phyloP scores from a whole-genome alignment of 352 stramenopile genomes.

The Thalassiosira hispida region DNA sequence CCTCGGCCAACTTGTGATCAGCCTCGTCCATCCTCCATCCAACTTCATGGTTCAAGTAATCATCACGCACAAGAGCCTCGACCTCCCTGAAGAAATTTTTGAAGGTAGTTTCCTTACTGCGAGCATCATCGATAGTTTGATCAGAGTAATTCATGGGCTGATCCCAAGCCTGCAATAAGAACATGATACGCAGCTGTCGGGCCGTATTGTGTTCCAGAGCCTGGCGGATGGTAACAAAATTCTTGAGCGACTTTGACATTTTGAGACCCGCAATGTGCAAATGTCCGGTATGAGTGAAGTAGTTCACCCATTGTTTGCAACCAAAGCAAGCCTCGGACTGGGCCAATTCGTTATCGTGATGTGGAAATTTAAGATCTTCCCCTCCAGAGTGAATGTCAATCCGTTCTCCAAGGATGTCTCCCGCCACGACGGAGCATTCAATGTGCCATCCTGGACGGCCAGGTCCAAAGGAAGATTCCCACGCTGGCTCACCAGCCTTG shows the following conservation, averaged over 20 bases:
- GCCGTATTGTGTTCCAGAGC: slow-evolving; percentile 81
- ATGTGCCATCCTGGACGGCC: slow-evolving; percentile 98
- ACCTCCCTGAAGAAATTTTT: slow-evolving; percentile 83
- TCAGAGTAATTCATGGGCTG: slow-evolving; percentile 86
- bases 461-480: slow-evolving; percentile 94
- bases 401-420: slow-evolving; percentile 89
- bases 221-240: slow-evolving; percentile 96
- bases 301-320: slow-evolving; percentile 93
- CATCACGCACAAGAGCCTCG: slow-evolving; percentile 72
- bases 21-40: slow-evolving; percentile 65
- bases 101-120: slow-evolving; percentile 81
- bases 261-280: slow-evolving; percentile 99
- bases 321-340: slow-evolving; percentile 87
- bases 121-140: slow-evolving; percentile 82
- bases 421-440: slow-evolving; percentile 96
- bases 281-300: slow-evolving; percentile 98
- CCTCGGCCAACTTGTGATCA: slow-evolving; percentile 63
- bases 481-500: slow-evolving; percentile 92
- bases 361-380: slow-evolving; percentile 97
- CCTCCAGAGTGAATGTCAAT: slow-evolving; percentile 97
- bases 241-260: slow-evolving; percentile 99
- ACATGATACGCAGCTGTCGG: slow-evolving; percentile 83
- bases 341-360: slow-evolving; percentile 99
- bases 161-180: slow-evolving; percentile 82
- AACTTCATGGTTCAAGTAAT: slow-evolving; percentile 73